phyloP scores from a whole-genome alignment of 495 filamentous ascomycete species.

The Penicillium flavigenum region DNA sequence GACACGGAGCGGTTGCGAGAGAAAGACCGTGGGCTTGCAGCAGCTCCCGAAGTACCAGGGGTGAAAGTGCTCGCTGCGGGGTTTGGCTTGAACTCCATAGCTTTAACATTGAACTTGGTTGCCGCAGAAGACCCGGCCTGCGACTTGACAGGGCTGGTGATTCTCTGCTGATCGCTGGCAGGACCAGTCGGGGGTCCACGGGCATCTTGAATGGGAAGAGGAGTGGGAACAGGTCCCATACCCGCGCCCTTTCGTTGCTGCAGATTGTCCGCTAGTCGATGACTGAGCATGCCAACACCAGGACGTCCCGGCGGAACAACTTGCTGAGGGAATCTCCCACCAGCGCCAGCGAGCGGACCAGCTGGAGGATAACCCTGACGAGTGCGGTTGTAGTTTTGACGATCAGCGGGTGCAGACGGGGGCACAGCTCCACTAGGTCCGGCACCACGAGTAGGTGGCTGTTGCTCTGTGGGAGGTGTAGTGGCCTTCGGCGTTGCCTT shows the following conservation, averaged over 20 bases:
- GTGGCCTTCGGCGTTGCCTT: constrained; percentile 49
- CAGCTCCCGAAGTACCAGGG: constrained; percentile 54
- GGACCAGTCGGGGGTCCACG: constrained; percentile 52
- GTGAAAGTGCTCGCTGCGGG: constrained; percentile 75
- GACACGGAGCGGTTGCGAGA: constrained; percentile 50
- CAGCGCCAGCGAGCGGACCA: constrained; percentile 40
- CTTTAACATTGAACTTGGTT: constrained; percentile 76
- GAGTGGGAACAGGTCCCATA: constrained; percentile 47
- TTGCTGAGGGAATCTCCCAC: constrained; percentile 43
- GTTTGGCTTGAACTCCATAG: constrained; percentile 80
- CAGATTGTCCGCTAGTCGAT: constrained; percentile 55
- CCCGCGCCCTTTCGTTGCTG: constrained; percentile 55
- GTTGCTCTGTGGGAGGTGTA: constrained; percentile 37
- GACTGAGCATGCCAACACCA: constrained; percentile 49
- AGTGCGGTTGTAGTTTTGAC: constrained; percentile 41
- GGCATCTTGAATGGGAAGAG: constrained; percentile 55
- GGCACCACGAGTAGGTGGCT: constrained; percentile 31
- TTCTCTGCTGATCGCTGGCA: constrained; percentile 40
- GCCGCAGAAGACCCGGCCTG: constrained; percentile 54
- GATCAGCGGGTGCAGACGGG: constrained; percentile 41
- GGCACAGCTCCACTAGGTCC: constrained; percentile 35
- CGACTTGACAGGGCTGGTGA: constrained; percentile 47
- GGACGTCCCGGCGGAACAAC: constrained; percentile 42
- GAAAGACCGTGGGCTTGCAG: constrained; percentile 64
- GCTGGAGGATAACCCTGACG: constrained; percentile 51